Conservation (phyloP, 2,329 filamentous ascomycete genomes). For the Scedosporium dehoogii region DNA sequence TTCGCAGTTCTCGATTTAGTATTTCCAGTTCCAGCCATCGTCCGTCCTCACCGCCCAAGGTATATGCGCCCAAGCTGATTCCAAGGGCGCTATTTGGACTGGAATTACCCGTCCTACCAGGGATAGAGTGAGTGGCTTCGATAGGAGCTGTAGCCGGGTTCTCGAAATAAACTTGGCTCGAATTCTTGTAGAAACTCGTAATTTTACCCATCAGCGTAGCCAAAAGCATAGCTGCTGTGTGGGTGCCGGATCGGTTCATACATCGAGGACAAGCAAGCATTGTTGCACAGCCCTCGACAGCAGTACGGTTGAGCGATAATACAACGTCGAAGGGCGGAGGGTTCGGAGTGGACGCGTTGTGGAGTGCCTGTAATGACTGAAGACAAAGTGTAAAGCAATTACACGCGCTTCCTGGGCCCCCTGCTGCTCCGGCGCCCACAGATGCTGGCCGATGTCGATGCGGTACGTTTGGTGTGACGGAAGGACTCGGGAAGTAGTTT, state of each 20-base stretch:
- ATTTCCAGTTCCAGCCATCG: slow-evolving; percentile 38
- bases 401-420: slow-evolving; percentile 23
- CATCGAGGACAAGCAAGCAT: slow-evolving; percentile 37
- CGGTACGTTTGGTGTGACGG: slow-evolving; percentile 24
- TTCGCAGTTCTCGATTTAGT: slow-evolving; percentile 34
- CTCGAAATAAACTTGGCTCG: slow-evolving; percentile 29
- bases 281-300: slow-evolving; percentile 35
- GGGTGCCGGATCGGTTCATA: slow-evolving; percentile 30
- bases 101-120: background rate
- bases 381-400: slow-evolving; percentile 37
- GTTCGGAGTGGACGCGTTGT: slow-evolving; percentile 29
- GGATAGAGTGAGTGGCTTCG: background rate
- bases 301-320: slow-evolving; percentile 34
- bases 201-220: slow-evolving; percentile 38
- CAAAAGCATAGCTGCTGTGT: slow-evolving; percentile 38
- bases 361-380: slow-evolving; percentile 35
- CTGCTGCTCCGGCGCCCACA: slow-evolving; percentile 6
- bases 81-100: slow-evolving; percentile 17
- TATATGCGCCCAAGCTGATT: slow-evolving; percentile 33
- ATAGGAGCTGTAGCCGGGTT: slow-evolving; percentile 5
- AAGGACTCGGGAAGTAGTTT: slow-evolving; percentile 30
- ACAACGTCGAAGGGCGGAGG: slow-evolving; percentile 33
- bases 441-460: slow-evolving; percentile 4
- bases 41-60: slow-evolving; percentile 34
- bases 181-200: slow-evolving; percentile 34